Base-by-base conservation (phyloP, 2,329 filamentous ascomycete species). In the Endothia cerciana region DNA sequence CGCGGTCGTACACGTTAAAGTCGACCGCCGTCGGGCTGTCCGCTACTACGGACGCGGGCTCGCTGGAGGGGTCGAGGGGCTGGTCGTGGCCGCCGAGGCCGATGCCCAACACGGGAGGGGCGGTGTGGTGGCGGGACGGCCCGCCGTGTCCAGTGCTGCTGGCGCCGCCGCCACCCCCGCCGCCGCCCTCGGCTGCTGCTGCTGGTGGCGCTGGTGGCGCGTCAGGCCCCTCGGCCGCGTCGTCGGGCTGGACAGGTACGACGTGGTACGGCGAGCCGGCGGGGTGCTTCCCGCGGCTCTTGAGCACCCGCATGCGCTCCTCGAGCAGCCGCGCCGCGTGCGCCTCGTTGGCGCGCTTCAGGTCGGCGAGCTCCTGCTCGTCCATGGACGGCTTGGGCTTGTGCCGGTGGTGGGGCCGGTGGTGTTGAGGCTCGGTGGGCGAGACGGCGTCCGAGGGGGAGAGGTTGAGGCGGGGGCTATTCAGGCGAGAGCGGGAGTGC, bases 1-100 rank as follows among this genome's bases (percentile, higher is more conserved):
- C 94, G 0, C 86, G 87, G 75, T 97, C 92, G 76, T 97, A 97
- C 65, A 98, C 90, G 73, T 95, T 89, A 71, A 92, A 92, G 67
- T 96, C 93, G 6, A 92, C 91, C 1, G 89, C 90, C 0, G 90
- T 90, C 2, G 94, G 94, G 1, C 92, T 96, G 77, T 97, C 93
- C 38, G 91, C 92, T 49, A 97, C 89, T 4, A 90, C 75, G 28
- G 83, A 77, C 45, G 71, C 64, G 2, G 77, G 77, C 17, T 77
- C 77, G 11, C 75, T 71, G 30, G 77, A 74, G 63, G 79, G 77
- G 49, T 73, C 75, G 56, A 75, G 73, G 70, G 82, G 82, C 22
- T 81, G 81, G 67, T 85, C 81, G 33, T 77, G 74, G 2, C 84
- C 82, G 13, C 89, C 89, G 0, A 88, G 87, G 19, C 93, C 93